A percentile compares a stretch with the other conserved stretches of the same genome.
phyloP scores from a whole-genome alignment of 495 filamentous ascomycete species.

The Daldinia grandis region DNA sequence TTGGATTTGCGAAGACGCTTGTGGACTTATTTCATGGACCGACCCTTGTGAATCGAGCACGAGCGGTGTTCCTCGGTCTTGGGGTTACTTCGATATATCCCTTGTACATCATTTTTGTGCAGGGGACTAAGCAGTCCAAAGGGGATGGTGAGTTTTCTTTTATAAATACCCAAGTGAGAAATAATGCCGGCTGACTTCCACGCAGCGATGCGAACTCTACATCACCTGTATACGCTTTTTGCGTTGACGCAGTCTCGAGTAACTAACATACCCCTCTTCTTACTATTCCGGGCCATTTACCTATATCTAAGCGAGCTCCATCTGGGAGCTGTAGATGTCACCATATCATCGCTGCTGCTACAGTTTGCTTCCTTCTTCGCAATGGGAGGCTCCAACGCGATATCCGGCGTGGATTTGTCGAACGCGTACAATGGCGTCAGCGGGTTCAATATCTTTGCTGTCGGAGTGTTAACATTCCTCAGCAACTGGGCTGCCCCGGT shows the following conservation, averaged over 20 bases:
- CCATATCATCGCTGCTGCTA: conserved; percentile 69
- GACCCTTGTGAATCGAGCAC: conserved; percentile 60
- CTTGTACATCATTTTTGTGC: conserved; percentile 40
- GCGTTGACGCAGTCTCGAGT: conserved; percentile 85
- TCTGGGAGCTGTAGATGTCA: conserved; percentile 64
- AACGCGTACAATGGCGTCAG: conserved; percentile 84
- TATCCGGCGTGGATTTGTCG: conserved; percentile 85
- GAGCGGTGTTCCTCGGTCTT: conserved; percentile 64
- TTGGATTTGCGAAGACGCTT: conserved; percentile 57
- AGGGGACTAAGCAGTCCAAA: conserved; percentile 32
- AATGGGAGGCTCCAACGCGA: conserved; percentile 90
- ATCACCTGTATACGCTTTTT: conserved; percentile 77
- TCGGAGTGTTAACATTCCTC: conserved; percentile 82
- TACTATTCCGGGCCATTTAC: conserved; percentile 71
- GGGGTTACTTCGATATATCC: conserved; percentile 51
- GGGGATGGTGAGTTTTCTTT: conserved; percentile 37
- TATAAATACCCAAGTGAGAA: background rate
- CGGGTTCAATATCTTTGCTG: conserved; percentile 70
- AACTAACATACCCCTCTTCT: conserved; percentile 83
- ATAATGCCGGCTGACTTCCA: conserved; percentile 23
- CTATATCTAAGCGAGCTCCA: conserved; percentile 58
- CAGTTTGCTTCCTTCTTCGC: conserved; percentile 87
- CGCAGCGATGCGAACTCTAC: conserved; percentile 57
- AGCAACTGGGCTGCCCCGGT: conserved; percentile 93
- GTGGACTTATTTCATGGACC: conserved; percentile 54